These are phyloP conservation scores for Coemansia brasiliensis DNA, from an alignment of 192 early-diverging fungal genomes.

Conservation along the genomic window DNA sequence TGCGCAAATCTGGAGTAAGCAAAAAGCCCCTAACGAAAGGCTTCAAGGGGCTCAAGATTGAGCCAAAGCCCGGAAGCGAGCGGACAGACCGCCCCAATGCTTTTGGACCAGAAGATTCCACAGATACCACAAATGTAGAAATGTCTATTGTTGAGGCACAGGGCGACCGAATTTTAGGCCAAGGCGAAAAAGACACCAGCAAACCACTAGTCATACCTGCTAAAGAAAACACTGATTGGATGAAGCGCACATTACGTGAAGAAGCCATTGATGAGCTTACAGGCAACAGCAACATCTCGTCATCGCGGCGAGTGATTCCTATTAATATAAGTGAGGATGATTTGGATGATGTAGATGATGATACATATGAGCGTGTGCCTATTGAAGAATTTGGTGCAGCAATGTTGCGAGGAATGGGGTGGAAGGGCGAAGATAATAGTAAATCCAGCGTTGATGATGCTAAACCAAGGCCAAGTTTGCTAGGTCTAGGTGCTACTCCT, in stretches of 20 bases:
- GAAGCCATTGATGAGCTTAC: constrained; percentile 1
- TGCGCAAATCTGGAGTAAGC: constrained; percentile 6
- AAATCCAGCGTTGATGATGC: constrained; percentile 12
- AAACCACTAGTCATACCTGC: constrained; percentile 30
- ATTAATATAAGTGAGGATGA: neutral
- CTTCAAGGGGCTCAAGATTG: neutral
- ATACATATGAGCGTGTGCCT: constrained; percentile 81
- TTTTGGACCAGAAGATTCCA: neutral
- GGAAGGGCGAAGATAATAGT: constrained; percentile 54
- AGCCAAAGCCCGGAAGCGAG: neutral
- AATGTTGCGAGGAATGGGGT: constrained; percentile 87
- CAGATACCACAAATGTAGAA: neutral
- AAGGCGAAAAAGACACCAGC: constrained; percentile 6
- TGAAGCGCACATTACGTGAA: constrained; percentile 12
- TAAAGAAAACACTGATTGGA: constrained; percentile 25
- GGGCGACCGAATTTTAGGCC: constrained; percentile 6
- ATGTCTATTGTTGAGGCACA: constrained; percentile 8
- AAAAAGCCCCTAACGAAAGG: neutral
- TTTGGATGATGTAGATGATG: constrained; percentile 15
- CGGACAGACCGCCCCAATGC: neutral
- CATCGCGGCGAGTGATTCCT: neutral
- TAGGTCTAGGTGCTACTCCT: constrained; percentile 85
- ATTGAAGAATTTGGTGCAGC: constrained; percentile 89
- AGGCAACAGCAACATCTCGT: neutral
- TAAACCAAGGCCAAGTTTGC: constrained; percentile 64